A percentile compares a stretch with the other conserved stretches of the same genome.
These are phyloP conservation scores for Flammula alnicola DNA, from an alignment of 1,284 basidiomycete genomes.

Conservation along the genomic window DNA sequence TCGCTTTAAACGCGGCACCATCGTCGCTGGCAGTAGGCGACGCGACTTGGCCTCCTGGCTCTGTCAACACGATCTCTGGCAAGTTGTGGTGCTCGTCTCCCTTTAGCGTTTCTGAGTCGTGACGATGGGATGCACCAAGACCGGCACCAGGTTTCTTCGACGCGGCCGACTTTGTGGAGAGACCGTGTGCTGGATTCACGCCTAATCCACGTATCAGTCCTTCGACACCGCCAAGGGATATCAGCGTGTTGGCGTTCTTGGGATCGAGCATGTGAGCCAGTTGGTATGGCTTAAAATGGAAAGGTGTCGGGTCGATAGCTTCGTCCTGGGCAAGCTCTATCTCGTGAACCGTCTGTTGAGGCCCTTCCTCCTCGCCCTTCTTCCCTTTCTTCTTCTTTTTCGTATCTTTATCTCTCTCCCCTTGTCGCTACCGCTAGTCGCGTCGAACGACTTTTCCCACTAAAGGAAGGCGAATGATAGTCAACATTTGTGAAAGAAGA, in stretches of 20 bases:
- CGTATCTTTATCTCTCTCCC: constrained; percentile 11
- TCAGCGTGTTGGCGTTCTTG: constrained; percentile 74
- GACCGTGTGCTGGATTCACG: constrained; percentile 64
- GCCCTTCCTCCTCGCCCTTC: constrained; percentile 34
- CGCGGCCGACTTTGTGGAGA: constrained; percentile 35
- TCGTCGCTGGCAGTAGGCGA: constrained; percentile 27
- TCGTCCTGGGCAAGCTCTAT: constrained; percentile 57
- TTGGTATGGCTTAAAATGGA: constrained; percentile 71
- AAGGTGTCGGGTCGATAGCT: constrained; percentile 72
- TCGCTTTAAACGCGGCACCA: constrained; percentile 55
- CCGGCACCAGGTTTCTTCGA: constrained; percentile 37
- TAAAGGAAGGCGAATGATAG: constrained; percentile 20
- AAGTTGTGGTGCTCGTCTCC: constrained; percentile 29
- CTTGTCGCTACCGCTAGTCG: constrained; percentile 20
- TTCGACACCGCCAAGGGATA: constrained; percentile 74
- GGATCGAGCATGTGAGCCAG: constrained; percentile 92
- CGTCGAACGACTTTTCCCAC: constrained; percentile 21
- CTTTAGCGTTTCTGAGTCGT: constrained; percentile 39
- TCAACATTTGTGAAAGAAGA: constrained; percentile 39
- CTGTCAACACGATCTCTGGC: constrained; percentile 49
- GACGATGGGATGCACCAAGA: constrained; percentile 42
- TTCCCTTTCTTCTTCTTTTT: constrained; percentile 23
- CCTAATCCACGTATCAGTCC: constrained; percentile 79
- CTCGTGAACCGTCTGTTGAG: constrained; percentile 37
- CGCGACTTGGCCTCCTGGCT: constrained; percentile 39